Base-by-base conservation (phyloP, 2,329 filamentous ascomycete species). In the Trichophyton equinum region DNA sequence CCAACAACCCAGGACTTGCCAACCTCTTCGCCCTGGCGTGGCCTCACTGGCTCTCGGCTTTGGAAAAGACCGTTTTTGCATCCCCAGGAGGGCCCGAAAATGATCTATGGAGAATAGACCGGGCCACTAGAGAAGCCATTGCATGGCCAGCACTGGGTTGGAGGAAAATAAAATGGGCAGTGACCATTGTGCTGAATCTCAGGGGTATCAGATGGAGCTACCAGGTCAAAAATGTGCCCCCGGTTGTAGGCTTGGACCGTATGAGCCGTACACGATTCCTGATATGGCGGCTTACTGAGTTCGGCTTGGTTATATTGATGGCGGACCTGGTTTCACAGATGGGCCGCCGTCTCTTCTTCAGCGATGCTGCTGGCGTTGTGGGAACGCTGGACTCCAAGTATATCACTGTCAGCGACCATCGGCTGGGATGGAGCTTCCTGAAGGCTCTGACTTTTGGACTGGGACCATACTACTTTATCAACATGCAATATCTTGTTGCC, bases 161-260 rank as follows among this genome's bases (percentile, higher is more conserved):
- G 27, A 18, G 27, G 11, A 56, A 56, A 11, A 18, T 56, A 18
- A 38, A 33, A 33, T 56, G 51, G 51, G 51, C 51, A 30, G 27
- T 56, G 27, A 56, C 36, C 6, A 9, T 56, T 18, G 8, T 33
- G 51, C 18, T 56, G 4, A 56, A 56, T 30, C 51, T 56, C 27
- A 33, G 51, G 51, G 51, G 51, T 56, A 56, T 56, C 51, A 13
- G 51, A 22, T 56, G 51, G 51, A 56, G 36, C 18, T 56, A 33
- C 20, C 51, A 56, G 51, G 51, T 56, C 13, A 56, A 56, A 11
- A 47, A 47, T 47, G 44, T 47, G 3, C 44, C 44, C 7, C 44
- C 44, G 5, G 44, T 47, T 6, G n/a, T 20, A 47, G 44, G 44
- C 7, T 20, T 47, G 18, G 44, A 47, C 20, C 44, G 44, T 8